These are phyloP conservation scores for Aquilaria yunnanensis DNA, from an alignment of 345 rosid species.

Conservation along the genomic window DNA sequence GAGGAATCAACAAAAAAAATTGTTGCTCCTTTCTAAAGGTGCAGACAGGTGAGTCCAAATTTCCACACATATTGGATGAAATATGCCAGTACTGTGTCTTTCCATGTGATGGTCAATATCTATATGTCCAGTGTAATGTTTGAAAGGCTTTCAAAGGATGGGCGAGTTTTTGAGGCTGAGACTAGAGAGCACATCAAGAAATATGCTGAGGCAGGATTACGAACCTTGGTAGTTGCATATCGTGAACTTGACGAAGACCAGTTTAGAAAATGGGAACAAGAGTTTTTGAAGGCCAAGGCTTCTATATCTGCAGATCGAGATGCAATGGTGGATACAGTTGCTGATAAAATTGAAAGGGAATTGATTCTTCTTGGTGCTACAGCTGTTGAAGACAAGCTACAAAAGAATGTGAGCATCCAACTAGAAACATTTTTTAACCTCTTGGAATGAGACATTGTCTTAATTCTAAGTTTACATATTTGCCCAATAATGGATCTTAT, in stretches of 20 bases:
- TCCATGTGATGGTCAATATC: conserved; percentile 11
- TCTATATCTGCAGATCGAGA: conserved; percentile 50
- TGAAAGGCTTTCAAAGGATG: conserved; percentile 55
- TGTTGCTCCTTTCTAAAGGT: conserved; percentile 77
- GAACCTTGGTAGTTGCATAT: conserved; percentile 68
- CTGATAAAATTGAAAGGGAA: conserved; percentile 62
- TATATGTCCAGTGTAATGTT: conserved; percentile 59
- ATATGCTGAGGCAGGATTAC: conserved; percentile 76
- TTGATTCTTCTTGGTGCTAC: conserved; percentile 89
- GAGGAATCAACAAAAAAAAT: conserved; percentile 41
- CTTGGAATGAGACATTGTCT: too few species aligned
- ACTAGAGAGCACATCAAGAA: conserved; percentile 51
- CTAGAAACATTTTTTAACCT: neutral
- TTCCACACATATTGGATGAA: neutral
- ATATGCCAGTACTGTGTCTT: conserved; percentile 8
- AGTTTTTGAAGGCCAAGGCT: conserved; percentile 52
- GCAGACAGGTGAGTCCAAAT: conserved; percentile 70
- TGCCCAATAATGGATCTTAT: too few species aligned
- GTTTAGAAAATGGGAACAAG: conserved; percentile 49
- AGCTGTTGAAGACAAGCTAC: conserved; percentile 93
- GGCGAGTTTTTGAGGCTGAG: conserved; percentile 34
- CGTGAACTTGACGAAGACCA: conserved; percentile 64
- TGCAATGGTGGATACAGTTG: conserved; percentile 39
- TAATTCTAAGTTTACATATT: too few species aligned
- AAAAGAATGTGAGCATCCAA: conserved; percentile 58